Base-by-base conservation (phyloP, 2,329 filamentous ascomycete genomes). In the Rhynchosporium secalis region DNA sequence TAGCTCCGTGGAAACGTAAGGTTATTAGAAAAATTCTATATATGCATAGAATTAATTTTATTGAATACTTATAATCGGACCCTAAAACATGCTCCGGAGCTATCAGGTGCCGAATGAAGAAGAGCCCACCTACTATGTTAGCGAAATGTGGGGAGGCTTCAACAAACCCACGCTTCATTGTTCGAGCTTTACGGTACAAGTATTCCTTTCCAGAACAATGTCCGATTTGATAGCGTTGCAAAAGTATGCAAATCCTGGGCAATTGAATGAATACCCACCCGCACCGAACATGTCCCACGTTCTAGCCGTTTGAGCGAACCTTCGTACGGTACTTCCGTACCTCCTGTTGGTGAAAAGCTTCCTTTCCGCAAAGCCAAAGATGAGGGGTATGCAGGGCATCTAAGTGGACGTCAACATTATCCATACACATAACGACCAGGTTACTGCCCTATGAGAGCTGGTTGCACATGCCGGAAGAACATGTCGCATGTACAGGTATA, bases 341-440 rank as follows among this genome's bases (percentile, higher is more conserved):
- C 49, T 36, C 51, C 20, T 10, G n/a, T 54, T 8, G 51, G 20
- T 20, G 38, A 2, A 41, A 12, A 28, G 51, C 40, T 40, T 26
- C 36, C 51, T 54, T 36, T 36, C 51, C 51, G 51, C 51, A 40
- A 38, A 26, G 51, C 51, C 33, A 40, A 54, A 33, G 26, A 33
- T 40, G 49, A 28, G n/a, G 15, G 36, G 20, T 13, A 40, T 40
- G 51, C 10, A 3, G 13, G 38, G 33, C 38, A 15, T 54, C 51
- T 54, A 28, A 54, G 51, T 54, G 51, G 51, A 41, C 20, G 36
- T 28, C 20, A 4, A 54, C 20, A 41, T 54, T 54, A 54, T 10
- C 51, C 51, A 20, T 54, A 54, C 51, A 38, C 51, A 54, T 13
- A 54, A 20, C 20, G 33, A 41, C 51, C 51, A 54, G 20, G 33